Evolutionary conservation across 2,329 filamentous ascomycete species (phyloP), one percentile per base, ranked within the genome.

Genomic region (Cercospora berteroae): DNA sequence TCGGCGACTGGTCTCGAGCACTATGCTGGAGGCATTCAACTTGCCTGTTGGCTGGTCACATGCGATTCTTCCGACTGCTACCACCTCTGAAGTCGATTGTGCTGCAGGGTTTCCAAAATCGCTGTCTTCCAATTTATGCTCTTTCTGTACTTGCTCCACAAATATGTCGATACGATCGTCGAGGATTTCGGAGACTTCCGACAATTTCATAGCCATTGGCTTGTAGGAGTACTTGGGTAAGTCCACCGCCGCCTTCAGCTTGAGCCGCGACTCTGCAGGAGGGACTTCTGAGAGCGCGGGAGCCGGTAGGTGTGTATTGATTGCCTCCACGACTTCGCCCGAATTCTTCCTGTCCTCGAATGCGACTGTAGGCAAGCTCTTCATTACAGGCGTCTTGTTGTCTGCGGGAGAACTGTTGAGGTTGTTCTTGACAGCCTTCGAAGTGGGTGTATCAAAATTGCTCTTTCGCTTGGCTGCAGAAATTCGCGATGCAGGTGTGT

Each of bases 91-190:
- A 1, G 93, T 96, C 71, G 92, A 92, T 78, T 96, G 91, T 63
- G 86, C 88, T 23, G 92, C 91, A 12, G 95, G 93, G 77, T 92
- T 97, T 58, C 94, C 94, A 78, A 99, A 96, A 0, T 88, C 90
- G 18, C 87, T 86, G 67, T 95, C 90, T 18, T 95, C 91, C 5
- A 97, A 83, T 13, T 86, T 83, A 79, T 96, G 87, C 71, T 93
- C 84, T 65, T 90, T 87, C 79, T 92, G 89, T 5, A 96, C 84
- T 1, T 93, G 79, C n/a, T 83, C 81, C 67, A 88, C 85, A 75
- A 97, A 97, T 70, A 94, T 93, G 74, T 98, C 93, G 81, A 99
- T 97, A 73, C 93, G 87, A 79, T 98, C 94, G 80, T 99, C 95
- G 7, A 98, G 85, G 55, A 97, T 92, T 78, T 97, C 94, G 4